Percentiles rank a stretch among this genome's conserved stretches.
Conservation (phyloP, 345 rosid species). For the Tarenaya hassleriana region DNA sequence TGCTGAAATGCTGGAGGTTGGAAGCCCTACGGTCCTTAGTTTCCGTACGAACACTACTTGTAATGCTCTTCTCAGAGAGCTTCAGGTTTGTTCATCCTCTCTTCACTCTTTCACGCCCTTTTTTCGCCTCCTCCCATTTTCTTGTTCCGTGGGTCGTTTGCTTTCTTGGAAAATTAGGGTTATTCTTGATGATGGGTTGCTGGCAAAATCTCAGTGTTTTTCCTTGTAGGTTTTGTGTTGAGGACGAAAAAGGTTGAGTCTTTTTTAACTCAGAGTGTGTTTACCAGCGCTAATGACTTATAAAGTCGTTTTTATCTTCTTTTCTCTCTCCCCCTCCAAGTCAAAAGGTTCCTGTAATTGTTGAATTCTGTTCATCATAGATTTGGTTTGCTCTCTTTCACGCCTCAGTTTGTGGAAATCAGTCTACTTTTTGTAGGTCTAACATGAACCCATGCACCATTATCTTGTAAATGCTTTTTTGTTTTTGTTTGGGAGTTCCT, state of each 20-base stretch:
- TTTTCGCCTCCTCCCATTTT: too few relatives aligned
- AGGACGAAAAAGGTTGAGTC: slow-evolving; percentile 34
- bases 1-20: slow-evolving; percentile 61
- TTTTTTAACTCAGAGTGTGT: slow-evolving; percentile 36
- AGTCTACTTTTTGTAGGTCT: too few relatives aligned
- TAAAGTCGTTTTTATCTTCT: slow-evolving; percentile 19
- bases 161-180: slow-evolving; percentile 3
- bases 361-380: slow-evolving; percentile 11
- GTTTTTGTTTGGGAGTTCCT: too few relatives aligned
- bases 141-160: too few relatives aligned
- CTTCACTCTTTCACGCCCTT: background rate
- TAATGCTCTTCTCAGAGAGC: slow-evolving; percentile 78
- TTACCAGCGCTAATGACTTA: slow-evolving; percentile 31
- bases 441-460: too few relatives aligned
- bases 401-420: background rate
- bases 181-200: slow-evolving; percentile 39
- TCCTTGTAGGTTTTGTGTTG: slow-evolving; percentile 16
- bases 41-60: slow-evolving; percentile 57
- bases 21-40: slow-evolving; percentile 44
- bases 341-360: slow-evolving; percentile 18
- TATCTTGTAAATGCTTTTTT: too few relatives aligned
- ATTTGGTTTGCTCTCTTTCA: slow-evolving; percentile 7
- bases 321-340: background rate
- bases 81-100: slow-evolving; percentile 57
- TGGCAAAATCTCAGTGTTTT: slow-evolving; percentile 7